Conservation (phyloP, 306 rosid genomes). For the Trifolium fragiferum region DNA sequence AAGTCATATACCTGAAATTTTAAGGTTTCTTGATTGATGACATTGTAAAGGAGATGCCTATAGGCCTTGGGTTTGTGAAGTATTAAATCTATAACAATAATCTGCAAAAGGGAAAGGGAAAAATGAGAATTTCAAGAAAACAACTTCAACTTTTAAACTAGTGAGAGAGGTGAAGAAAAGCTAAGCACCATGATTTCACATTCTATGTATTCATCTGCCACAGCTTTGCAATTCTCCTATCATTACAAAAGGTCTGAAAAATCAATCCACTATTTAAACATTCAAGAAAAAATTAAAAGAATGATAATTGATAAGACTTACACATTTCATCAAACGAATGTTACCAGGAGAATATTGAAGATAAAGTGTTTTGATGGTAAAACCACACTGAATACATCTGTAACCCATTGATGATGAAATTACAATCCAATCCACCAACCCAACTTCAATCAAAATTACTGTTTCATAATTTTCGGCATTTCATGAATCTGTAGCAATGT, state of each 20-base stretch:
- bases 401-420: slow-evolving; percentile 45
- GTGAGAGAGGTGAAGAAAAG: slow-evolving; percentile 12
- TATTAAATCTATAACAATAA: slow-evolving; percentile 76
- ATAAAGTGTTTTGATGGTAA: slow-evolving; percentile 58
- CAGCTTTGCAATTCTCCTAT: slow-evolving; percentile 78
- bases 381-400: slow-evolving; percentile 80
- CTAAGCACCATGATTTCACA: slow-evolving; percentile 77
- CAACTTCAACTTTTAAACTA: slow-evolving; percentile 23
- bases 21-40: slow-evolving; percentile 53
- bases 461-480: slow-evolving; percentile 14
- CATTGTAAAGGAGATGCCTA: slow-evolving; percentile 82
- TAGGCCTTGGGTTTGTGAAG: slow-evolving; percentile 86
- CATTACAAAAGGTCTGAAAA: slow-evolving; percentile 11
- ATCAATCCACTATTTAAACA: slow-evolving; percentile 9
- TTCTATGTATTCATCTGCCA: slow-evolving; percentile 84
- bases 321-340: slow-evolving; percentile 93
- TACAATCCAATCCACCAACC: neutral
- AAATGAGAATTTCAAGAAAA: slow-evolving; percentile 21
- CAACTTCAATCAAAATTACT: slow-evolving; percentile 19
- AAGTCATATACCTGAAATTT: slow-evolving; percentile 58
- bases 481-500: neutral
- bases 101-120: slow-evolving; percentile 47
- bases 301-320: slow-evolving; percentile 29
- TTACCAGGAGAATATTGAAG: slow-evolving; percentile 90
- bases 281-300: slow-evolving; percentile 4